Evolutionary conservation across 2,329 filamentous ascomycete species (phyloP).

Genomic region (Ophiocordyceps camponoti-rufipedis): DNA sequence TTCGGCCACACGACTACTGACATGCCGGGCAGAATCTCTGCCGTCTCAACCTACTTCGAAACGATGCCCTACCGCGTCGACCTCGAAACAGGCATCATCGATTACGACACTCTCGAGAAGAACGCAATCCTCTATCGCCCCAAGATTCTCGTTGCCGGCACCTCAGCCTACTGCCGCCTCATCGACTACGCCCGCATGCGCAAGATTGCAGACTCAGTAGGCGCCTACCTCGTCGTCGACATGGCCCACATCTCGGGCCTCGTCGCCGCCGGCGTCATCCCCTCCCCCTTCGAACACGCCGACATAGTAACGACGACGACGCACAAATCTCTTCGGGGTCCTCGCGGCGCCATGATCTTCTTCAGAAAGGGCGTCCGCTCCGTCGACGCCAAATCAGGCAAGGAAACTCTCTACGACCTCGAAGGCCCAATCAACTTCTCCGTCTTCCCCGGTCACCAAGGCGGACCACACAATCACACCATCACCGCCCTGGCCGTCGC

Average conservation of each 20-base stretch:
- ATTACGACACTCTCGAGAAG: slow-evolving; percentile 86
- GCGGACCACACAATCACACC: slow-evolving; percentile 98
- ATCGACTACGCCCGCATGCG: slow-evolving; percentile 96
- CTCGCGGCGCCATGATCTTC: slow-evolving; percentile 99
- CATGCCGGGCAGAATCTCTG: slow-evolving; percentile 50
- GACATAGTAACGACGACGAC: slow-evolving; percentile 98
- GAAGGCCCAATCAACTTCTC: slow-evolving; percentile 97
- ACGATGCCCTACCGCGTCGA: slow-evolving; percentile 92
- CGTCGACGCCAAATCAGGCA: slow-evolving; percentile 76
- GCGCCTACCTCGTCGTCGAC: slow-evolving; percentile 88
- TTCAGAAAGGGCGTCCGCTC: slow-evolving; percentile 93
- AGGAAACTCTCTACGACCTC: slow-evolving; percentile 79
- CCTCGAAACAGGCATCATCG: slow-evolving; percentile 82
- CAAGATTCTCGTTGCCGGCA: slow-evolving; percentile 91
- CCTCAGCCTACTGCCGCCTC: slow-evolving; percentile 92
- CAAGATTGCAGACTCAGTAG: slow-evolving; percentile 82
- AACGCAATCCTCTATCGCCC: slow-evolving; percentile 83
- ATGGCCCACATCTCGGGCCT: slow-evolving; percentile 99
- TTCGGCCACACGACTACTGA: background rate
- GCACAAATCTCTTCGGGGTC: slow-evolving; percentile 95
- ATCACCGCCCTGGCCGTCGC: slow-evolving; percentile 94
- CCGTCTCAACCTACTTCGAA: slow-evolving; percentile 97
- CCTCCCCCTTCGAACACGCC: slow-evolving; percentile 78
- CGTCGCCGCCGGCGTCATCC: slow-evolving; percentile 81
- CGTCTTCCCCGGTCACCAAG: slow-evolving; percentile 97